These are phyloP conservation scores for Penstemon newberryi DNA, from an alignment of 257 asterid species.

Conservation along the genomic window DNA sequence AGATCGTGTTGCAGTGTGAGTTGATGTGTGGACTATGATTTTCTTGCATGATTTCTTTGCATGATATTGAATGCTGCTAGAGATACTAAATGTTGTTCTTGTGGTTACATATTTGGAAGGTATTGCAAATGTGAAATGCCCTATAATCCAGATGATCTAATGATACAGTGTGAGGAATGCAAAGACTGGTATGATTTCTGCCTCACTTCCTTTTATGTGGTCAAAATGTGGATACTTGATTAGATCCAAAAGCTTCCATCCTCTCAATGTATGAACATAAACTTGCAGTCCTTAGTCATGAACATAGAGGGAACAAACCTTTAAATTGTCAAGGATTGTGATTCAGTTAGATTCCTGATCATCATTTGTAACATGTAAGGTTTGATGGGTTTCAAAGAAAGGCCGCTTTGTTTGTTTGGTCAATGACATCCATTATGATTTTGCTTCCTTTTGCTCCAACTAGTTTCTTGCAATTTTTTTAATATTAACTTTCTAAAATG, in stretches of 20 bases:
- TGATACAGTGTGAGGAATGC: conserved; percentile 76
- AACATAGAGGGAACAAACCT: background rate
- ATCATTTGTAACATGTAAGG: background rate
- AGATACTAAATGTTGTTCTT: conserved; percentile 30
- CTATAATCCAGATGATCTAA: conserved; percentile 68
- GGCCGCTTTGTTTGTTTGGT: background rate
- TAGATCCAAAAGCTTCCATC: background rate
- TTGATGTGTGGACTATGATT: conserved; percentile 7
- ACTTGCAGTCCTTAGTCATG: background rate
- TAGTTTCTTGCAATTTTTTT: too few species aligned
- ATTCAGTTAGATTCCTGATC: background rate
- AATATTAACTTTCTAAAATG: too few species aligned
- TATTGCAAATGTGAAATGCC: conserved; percentile 84
- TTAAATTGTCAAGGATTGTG: background rate
- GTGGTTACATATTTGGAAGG: conserved; percentile 37
- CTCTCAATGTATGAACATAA: background rate
- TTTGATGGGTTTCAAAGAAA: background rate
- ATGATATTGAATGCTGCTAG: conserved; percentile 2
- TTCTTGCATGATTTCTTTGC: conserved; percentile 9
- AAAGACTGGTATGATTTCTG: conserved; percentile 57
- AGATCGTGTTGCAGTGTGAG: conserved; percentile 71
- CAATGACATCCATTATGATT: background rate
- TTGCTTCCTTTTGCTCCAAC: background rate
- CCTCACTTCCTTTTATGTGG: background rate
- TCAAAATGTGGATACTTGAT: background rate